phyloP scores from a whole-genome alignment of 371 early-diverging fungal species.

The Mucor piriformis region DNA sequence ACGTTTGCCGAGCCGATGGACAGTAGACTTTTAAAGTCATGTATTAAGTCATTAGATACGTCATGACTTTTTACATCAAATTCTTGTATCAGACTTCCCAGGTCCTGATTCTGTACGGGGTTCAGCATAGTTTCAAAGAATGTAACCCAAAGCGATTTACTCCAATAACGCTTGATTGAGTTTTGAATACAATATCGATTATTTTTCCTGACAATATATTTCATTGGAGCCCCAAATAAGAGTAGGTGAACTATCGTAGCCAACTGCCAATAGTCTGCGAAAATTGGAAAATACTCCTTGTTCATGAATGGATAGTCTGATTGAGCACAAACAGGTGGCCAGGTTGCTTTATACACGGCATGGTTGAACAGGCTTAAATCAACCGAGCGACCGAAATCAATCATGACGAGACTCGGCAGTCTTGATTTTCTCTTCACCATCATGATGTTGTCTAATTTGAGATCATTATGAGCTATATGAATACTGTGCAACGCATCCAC shows the following conservation, averaged over 20 bases:
- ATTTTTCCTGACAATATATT: not conserved
- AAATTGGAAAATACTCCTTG: constrained; percentile 26
- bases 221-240: constrained; percentile 36
- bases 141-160: constrained; percentile 30
- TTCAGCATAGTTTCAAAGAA: constrained; percentile 45
- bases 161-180: constrained; percentile 50
- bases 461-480: constrained; percentile 48
- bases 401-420: constrained; percentile 29
- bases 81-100: not conserved
- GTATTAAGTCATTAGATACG: not conserved
- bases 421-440: constrained; percentile 1
- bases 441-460: constrained; percentile 55
- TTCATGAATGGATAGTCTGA: constrained; percentile 19
- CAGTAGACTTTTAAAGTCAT: not conserved
- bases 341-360: constrained; percentile 29
- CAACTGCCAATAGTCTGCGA: constrained; percentile 49
- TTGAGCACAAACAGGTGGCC: constrained; percentile 33
- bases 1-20: too few relatives aligned
- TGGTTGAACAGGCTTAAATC: constrained; percentile 29
- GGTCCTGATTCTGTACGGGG: constrained; percentile 8
- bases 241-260: constrained; percentile 40
- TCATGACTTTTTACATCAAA: not conserved
- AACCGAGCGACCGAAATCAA: constrained; percentile 52
- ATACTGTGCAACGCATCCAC: constrained; percentile 32
- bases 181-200: constrained; percentile 23